phyloP scores from a whole-genome alignment of 257 asterid genomes.

The Penstemon davidsonii region DNA sequence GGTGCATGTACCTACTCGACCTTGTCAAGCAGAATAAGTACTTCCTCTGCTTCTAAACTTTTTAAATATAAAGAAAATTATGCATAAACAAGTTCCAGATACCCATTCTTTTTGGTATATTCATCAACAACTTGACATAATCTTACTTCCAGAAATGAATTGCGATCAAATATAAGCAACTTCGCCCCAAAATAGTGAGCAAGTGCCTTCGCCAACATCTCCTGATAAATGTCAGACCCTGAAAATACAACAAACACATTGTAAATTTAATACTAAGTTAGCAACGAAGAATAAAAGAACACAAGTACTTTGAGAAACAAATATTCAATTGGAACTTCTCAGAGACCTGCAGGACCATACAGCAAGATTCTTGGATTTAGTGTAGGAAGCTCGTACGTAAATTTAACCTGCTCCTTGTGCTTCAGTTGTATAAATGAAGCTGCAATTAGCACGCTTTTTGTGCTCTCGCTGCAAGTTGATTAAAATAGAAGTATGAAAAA shows the following conservation, averaged over 20 bases:
- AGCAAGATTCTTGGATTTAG: constrained; percentile 85
- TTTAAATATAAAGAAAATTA: background rate
- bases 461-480: constrained; percentile 72
- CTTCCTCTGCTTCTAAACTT: background rate
- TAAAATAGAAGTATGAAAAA: constrained; percentile 23
- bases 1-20: constrained; percentile 2
- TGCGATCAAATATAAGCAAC: constrained; percentile 75
- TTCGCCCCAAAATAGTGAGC: constrained; percentile 85
- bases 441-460: constrained; percentile 76
- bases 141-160: constrained; percentile 73
- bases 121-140: constrained; percentile 1
- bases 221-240: constrained; percentile 93
- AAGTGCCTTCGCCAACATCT: constrained; percentile 88
- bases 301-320: constrained; percentile 2
- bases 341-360: constrained; percentile 90
- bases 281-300: constrained; percentile 15
- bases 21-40: background rate
- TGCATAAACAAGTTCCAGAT: constrained; percentile 29
- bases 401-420: constrained; percentile 65
- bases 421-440: constrained; percentile 83
- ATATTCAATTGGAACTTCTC: constrained; percentile 19
- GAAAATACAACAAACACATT: constrained; percentile 32
- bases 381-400: constrained; percentile 73
- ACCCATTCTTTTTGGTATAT: background rate
- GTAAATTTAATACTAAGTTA: constrained; percentile 22